These are phyloP conservation scores for Starmera stellimalicola DNA, from an alignment of 1,139 yeast species.

Conservation along the genomic window DNA sequence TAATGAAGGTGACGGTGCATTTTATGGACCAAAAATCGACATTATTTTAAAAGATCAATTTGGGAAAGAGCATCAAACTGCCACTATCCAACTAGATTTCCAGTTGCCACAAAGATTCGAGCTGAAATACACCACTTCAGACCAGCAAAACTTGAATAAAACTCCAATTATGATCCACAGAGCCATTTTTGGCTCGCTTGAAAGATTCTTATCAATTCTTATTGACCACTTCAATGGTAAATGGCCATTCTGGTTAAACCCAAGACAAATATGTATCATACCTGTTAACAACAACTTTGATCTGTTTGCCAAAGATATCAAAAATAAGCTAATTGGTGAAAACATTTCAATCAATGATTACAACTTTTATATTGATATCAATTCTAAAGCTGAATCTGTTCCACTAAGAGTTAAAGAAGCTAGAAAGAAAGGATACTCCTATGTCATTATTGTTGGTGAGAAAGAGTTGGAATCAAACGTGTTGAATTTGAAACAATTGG, in stretches of 20 bases:
- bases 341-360: constrained; percentile 44
- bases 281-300: constrained; percentile 66
- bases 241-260: constrained; percentile 98
- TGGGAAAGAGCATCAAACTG: constrained; percentile 85
- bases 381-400: constrained; percentile 65
- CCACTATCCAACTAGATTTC: constrained; percentile 92
- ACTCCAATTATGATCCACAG: constrained; percentile 91
- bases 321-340: constrained; percentile 16
- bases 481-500: constrained; percentile 57
- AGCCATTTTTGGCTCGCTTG: constrained; percentile 91
- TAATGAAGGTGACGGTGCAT: constrained; percentile 94
- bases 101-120: constrained; percentile 85
- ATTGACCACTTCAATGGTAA: constrained; percentile 88
- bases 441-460: constrained; percentile 79
- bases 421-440: constrained; percentile 66
- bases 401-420: constrained; percentile 79
- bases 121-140: constrained; percentile 49
- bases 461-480: constrained; percentile 57
- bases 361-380: constrained; percentile 69
- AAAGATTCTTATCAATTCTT: constrained; percentile 82
- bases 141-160: constrained; percentile 36
- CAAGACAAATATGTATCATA: constrained; percentile 82
- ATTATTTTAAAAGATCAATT: constrained; percentile 76
- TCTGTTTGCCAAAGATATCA: constrained; percentile 36
- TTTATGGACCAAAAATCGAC: constrained; percentile 95